Conservation (phyloP, 371 early-diverging fungal species). For the Zychaea mexicana region DNA sequence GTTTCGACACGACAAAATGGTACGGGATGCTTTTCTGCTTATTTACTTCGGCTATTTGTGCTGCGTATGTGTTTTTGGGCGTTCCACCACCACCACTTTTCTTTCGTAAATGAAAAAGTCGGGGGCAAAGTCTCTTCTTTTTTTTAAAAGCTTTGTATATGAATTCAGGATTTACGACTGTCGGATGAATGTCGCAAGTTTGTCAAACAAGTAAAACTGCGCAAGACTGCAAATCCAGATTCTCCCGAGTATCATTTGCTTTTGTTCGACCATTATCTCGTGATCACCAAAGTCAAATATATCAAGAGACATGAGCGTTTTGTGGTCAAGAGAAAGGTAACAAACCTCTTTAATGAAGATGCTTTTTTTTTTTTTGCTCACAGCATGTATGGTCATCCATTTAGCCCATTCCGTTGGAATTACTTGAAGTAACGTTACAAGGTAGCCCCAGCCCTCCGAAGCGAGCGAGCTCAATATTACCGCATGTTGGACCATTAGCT, state of each 20-base stretch:
- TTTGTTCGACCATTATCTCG: conserved; percentile 43
- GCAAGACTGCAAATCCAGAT: conserved; percentile 54
- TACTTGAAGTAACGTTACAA: conserved; percentile 42
- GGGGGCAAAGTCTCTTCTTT: neutral
- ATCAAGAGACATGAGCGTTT: conserved; percentile 29
- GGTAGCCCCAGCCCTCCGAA: conserved; percentile 1
- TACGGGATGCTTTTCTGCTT: conserved; percentile 16
- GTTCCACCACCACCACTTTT: too few relatives aligned
- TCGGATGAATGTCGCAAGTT: conserved; percentile 29
- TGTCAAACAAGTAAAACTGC: conserved; percentile 44
- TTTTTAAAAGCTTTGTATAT: neutral
- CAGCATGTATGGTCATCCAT: too few relatives aligned
- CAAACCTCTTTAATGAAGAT: too few relatives aligned
- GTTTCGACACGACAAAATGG: conserved; percentile 50
- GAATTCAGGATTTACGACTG: conserved; percentile 35
- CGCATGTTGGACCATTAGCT: conserved; percentile 33
- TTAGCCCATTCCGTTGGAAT: conserved; percentile 79
- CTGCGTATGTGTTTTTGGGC: too few relatives aligned
- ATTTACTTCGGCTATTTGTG: too few relatives aligned
- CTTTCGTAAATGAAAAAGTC: too few relatives aligned
- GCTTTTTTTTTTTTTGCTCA: too few relatives aligned
- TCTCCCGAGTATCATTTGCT: conserved; percentile 64
- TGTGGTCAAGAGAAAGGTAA: conserved; percentile 38
- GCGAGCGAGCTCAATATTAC: conserved; percentile 45
- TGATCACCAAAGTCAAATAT: conserved; percentile 40